Evolutionary conservation across 1,284 basidiomycete genomes (phyloP).

Genomic region (Afroboletus lepidellus): DNA sequence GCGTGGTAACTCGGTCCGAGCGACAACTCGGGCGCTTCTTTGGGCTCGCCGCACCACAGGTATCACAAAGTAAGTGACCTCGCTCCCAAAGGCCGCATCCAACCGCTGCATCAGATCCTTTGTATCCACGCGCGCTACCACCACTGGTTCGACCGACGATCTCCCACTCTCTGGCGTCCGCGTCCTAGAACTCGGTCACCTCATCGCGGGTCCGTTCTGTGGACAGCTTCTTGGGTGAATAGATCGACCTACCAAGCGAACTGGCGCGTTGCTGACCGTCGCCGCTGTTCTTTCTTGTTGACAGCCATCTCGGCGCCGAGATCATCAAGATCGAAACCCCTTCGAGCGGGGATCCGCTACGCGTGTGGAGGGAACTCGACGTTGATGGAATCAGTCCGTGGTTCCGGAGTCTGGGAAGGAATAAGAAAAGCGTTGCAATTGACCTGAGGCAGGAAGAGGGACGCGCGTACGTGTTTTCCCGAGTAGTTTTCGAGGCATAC

Average conservation of each 20-base stretch:
- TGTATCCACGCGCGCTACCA: constrained; percentile 2
- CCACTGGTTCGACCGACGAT: constrained; percentile 16
- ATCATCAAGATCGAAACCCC: constrained; percentile 71
- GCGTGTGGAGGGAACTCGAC: constrained; percentile 69
- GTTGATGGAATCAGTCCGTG: constrained; percentile 68
- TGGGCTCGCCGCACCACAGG: background rate
- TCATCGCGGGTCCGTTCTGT: constrained; percentile 70
- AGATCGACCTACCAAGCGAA: background rate
- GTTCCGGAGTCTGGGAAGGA: constrained; percentile 67
- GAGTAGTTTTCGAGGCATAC: background rate
- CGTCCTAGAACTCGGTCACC: constrained; percentile 67
- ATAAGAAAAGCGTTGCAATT: constrained; percentile 71
- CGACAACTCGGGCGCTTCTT: background rate
- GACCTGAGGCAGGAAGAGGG: constrained; percentile 61
- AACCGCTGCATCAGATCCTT: constrained; percentile 7
- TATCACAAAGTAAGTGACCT: constrained; percentile 9
- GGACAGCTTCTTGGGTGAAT: constrained; percentile 66
- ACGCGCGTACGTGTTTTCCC: constrained; percentile 45
- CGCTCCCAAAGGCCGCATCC: no score
- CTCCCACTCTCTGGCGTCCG: constrained; percentile 59
- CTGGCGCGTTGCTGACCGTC: background rate
- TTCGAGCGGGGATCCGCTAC: constrained; percentile 59
- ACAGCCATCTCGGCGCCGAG: constrained; percentile 68
- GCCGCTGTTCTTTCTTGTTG: background rate
- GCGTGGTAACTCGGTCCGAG: background rate